A percentile compares a stretch with the other conserved stretches of the same genome.
phyloP scores from a whole-genome alignment of 1,139 yeast species.

The Protomyces macrosporus region DNA sequence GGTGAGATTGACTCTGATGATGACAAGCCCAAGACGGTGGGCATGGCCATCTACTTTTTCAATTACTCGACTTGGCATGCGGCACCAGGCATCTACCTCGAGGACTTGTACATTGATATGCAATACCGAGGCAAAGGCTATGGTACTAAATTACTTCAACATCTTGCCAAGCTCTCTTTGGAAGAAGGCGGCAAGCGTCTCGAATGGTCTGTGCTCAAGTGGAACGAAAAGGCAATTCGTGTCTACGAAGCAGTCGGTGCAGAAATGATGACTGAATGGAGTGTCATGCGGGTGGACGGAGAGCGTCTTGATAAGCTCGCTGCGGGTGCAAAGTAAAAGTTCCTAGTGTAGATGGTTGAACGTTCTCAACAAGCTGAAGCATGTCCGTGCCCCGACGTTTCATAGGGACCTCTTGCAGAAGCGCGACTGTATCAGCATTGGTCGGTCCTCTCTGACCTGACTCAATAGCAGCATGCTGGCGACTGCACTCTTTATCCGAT shows the following conservation, averaged over 20 bases:
- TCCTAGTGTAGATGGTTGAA: background rate
- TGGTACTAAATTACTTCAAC: conserved; percentile 30
- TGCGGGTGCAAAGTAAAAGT: background rate
- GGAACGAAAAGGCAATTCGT: conserved; percentile 33
- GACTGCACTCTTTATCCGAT: background rate
- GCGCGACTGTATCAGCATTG: background rate
- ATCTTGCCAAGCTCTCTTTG: conserved; percentile 30
- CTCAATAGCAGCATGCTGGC: background rate
- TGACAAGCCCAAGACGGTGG: conserved; percentile 27
- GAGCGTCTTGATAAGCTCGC: conserved; percentile 29
- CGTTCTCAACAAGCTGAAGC: background rate
- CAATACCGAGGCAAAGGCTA: conserved; percentile 28
- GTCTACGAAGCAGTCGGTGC: conserved; percentile 32
- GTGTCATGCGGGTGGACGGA: conserved; percentile 32
- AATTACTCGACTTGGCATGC: conserved; percentile 34
- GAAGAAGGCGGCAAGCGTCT: conserved; percentile 32
- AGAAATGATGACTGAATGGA: conserved; percentile 31
- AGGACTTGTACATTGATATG: conserved; percentile 33
- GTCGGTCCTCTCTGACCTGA: background rate
- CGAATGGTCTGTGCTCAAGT: conserved; percentile 33
- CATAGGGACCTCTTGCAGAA: background rate
- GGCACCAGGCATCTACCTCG: conserved; percentile 32
- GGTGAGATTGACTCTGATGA: conserved; percentile 26
- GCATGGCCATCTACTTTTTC: conserved; percentile 33
- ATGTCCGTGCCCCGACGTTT: background rate